These are phyloP conservation scores for Phytopythium kandeliae DNA, from an alignment of 352 stramenopile species.

Conservation along the genomic window DNA sequence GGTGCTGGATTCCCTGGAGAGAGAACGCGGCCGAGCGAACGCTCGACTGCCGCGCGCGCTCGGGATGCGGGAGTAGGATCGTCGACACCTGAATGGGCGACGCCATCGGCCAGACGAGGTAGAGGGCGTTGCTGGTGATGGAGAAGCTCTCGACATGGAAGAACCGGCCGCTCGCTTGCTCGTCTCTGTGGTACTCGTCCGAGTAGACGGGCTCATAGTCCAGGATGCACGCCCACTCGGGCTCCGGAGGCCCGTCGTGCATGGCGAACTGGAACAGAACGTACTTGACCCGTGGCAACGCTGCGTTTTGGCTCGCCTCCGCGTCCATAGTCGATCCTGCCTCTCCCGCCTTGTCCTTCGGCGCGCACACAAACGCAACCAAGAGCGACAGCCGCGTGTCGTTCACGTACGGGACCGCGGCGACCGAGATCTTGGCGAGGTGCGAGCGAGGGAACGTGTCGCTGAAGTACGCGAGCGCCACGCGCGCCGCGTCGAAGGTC, in stretches of 20 bases:
- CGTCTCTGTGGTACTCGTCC: slow-evolving; percentile 15
- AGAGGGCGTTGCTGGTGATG: slow-evolving; percentile 57
- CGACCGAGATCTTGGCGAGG: slow-evolving; percentile 53
- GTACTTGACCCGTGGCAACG: slow-evolving; percentile 45
- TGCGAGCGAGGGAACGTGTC: slow-evolving; percentile 54
- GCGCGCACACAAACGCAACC: slow-evolving; percentile 64
- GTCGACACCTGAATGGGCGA: slow-evolving; percentile 57
- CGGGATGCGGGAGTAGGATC: slow-evolving; percentile 42
- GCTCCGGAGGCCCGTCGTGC: slow-evolving; percentile 25
- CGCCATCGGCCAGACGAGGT: slow-evolving; percentile 60
- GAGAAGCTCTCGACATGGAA: slow-evolving; percentile 55
- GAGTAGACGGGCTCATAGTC: slow-evolving; percentile 63
- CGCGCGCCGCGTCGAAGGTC: slow-evolving; percentile 52
- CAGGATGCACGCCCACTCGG: slow-evolving; percentile 56
- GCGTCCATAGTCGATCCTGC: slow-evolving; percentile 7
- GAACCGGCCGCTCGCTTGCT: slow-evolving; percentile 15
- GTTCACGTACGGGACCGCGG: slow-evolving; percentile 63
- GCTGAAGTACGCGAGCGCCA: slow-evolving; percentile 69
- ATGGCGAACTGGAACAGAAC: slow-evolving; percentile 63
- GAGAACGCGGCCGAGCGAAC: slow-evolving; percentile 55
- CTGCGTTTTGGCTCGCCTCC: slow-evolving; percentile 3
- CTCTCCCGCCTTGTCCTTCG: slow-evolving; percentile 23
- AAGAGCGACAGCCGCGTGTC: slow-evolving; percentile 51
- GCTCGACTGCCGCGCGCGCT: slow-evolving; percentile 28
- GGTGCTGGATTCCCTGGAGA: slow-evolving; percentile 54